Base-by-base conservation (phyloP, 306 rosid genomes). In the Lathyrus oleraceus region DNA sequence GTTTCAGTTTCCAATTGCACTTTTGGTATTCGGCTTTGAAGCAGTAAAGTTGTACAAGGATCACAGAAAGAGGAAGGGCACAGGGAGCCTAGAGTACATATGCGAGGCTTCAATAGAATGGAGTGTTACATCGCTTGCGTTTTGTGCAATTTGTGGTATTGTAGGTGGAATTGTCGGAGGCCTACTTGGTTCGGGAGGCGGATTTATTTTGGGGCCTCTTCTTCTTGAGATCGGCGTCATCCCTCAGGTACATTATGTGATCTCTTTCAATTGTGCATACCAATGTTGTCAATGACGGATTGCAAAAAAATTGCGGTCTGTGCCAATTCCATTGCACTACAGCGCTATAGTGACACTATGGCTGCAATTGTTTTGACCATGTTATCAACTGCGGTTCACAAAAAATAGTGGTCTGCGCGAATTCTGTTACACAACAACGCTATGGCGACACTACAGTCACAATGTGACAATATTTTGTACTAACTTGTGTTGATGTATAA, bases 101-200 rank as follows among this genome's bases (percentile, higher is more conserved):
- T 93, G 97, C n/a, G 96, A 81, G 81, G 98, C 96, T 72, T 87
- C 98, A 40, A 93, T 93, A 5, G 90, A 74, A 40, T 90, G 97
- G 96, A 93, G 84, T 69, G 84, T 78, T 4, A 6, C 65, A 44
- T 78, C 84, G 74, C 48, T 90, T 49, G 78, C 85, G n/a, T 90
- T 93, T 36, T 90, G 98, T 78, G 91, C 91, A 48, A 21, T 88
- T 0, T 87, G 90, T 78, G 97, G 97, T 15, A 82, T 88, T 69
- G 66, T 93, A 14, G 97, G 98, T 6, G 97, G 94, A 67, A 73
- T 85, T 28, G 94, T 93, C 11, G 97, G 97, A 11, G 98, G 98
- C 23, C 68, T 88, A 17, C 81, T 93, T 56, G 98, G 97, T 63
- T 93, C 97, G 16, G 97, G 96, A 9, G 98, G 97, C 30, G 96